Percentiles rank a stretch among this genome's conserved stretches.
phyloP scores from a whole-genome alignment of 129 eudicot species.

The Deinandra increscens region DNA sequence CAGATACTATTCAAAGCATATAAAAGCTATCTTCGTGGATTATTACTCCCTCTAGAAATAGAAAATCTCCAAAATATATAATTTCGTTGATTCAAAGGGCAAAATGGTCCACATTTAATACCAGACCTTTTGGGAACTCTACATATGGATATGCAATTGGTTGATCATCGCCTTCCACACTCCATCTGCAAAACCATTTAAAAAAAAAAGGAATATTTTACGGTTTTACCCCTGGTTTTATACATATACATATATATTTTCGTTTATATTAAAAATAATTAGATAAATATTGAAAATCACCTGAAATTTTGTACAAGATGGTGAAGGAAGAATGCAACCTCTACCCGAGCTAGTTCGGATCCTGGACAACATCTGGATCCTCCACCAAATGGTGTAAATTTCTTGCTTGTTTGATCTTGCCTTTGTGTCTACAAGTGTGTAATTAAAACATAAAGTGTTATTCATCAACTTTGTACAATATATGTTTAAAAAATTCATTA shows the following conservation, averaged over 20 bases:
- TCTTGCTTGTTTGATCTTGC: conserved; percentile 68
- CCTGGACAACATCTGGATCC: conserved; percentile 86
- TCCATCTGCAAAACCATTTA: conserved; percentile 49
- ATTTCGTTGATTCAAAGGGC: conserved; percentile 23
- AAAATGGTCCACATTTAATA: conserved; percentile 37
- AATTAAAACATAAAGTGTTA: no score
- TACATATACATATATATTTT: neutral
- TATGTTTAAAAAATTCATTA: no score
- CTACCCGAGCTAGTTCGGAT: conserved; percentile 74
- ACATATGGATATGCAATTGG: conserved; percentile 77
- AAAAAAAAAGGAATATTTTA: neutral
- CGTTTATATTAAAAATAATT: neutral
- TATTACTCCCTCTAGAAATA: conserved; percentile 24
- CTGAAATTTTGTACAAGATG: conserved; percentile 77
- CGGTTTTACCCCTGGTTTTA: neutral
- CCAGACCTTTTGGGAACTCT: conserved; percentile 53
- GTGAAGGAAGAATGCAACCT: conserved; percentile 84
- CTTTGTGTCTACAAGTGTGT: conserved; percentile 23
- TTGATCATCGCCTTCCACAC: conserved; percentile 52
- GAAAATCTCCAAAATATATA: conserved; percentile 23
- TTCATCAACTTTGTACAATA: no score
- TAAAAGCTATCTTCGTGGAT: conserved; percentile 15
- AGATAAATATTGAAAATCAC: conserved; percentile 25
- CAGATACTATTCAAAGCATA: conserved; percentile 24
- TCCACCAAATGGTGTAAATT: conserved; percentile 81